Evolutionary conservation across 1,139 yeast species (phyloP), one percentile per base, ranked within the genome.

Genomic region (Candida anutae): DNA sequence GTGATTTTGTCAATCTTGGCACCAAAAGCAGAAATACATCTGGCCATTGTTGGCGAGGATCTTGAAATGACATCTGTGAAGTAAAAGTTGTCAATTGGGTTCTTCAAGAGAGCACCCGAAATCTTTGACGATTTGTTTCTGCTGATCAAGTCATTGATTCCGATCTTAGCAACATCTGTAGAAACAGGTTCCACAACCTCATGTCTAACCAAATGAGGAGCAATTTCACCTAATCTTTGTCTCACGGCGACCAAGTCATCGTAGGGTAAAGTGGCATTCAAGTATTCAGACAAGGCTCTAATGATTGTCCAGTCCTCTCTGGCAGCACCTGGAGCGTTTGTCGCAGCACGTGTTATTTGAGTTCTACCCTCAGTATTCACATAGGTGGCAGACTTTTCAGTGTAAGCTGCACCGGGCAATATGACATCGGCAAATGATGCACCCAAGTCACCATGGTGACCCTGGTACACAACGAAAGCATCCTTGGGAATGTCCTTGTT

Each of bases 261-360:
- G 50, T 84, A 84, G 27, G 90, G 90, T 47, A 84, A 69, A 3
- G 80, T 62, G 23, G 71, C 72, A 30, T 75, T 77, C 45, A 84
- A 63, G 51, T 80, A 83, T 57, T 84, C 94, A 29, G 84, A 74
- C 34, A 82, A 69, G 6, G 94, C 95, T 57, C 93, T 76, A 45
- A 84, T 58, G 40, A 84, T 79, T 64, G 80, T 79, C 95, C 95
- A 84, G 59, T 84, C 95, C 58, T 84, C 94, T 54, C 95, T 79
- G 24, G 94, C 94, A 30, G 74, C 82, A 22, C 93, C 94, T 29
- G 94, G 94, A n/a, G 94, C 79, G 38, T 80, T 83, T 15, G 85
- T 78, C 22, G 94, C 93, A 27, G 95, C 94, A 44, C 93, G 74
- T 4, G 94, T 81, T 34, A 69, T 60, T 64, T 84, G 95, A 9